Percentiles rank a stretch among this genome's conserved stretches.
phyloP scores from a whole-genome alignment of 495 filamentous ascomycete genomes.

The Hyaloscypha variabilis region DNA sequence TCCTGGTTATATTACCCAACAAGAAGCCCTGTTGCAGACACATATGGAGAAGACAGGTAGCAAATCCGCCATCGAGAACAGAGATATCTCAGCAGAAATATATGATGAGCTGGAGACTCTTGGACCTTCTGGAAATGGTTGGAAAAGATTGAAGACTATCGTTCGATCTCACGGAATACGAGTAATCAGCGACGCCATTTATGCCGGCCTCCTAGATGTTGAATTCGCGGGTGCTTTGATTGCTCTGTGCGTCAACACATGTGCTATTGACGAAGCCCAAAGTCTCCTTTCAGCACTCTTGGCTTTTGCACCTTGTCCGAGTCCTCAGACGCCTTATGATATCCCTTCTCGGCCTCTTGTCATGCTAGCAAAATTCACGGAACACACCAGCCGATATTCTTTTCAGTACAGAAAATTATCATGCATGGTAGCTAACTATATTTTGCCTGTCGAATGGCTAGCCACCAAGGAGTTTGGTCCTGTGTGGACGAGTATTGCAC shows the following conservation, averaged over 20 bases:
- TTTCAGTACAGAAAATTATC: slow-evolving; percentile 41
- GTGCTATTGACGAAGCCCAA: slow-evolving; percentile 43
- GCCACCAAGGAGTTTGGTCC: slow-evolving; percentile 41
- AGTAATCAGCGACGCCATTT: slow-evolving; percentile 58
- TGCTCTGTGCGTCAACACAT: slow-evolving; percentile 41
- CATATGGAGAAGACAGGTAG: slow-evolving; percentile 53
- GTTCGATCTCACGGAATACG: slow-evolving; percentile 69
- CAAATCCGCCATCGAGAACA: slow-evolving; percentile 39
- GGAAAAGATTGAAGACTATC: slow-evolving; percentile 65
- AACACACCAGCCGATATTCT: slow-evolving; percentile 28
- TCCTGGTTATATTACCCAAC: slow-evolving; percentile 62
- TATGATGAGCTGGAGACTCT: slow-evolving; percentile 69
- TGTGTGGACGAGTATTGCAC: slow-evolving; percentile 39
- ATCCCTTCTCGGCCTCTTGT: slow-evolving; percentile 28
- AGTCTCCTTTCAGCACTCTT: slow-evolving; percentile 39
- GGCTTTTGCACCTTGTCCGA: slow-evolving; percentile 38
- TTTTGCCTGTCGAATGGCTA: slow-evolving; percentile 47
- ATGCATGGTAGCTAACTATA: slow-evolving; percentile 34
- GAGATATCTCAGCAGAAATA: slow-evolving; percentile 49
- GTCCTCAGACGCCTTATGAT: slow-evolving; percentile 36
- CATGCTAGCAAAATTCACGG: slow-evolving; percentile 35
- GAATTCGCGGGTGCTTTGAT: slow-evolving; percentile 43
- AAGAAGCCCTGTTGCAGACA: slow-evolving; percentile 54
- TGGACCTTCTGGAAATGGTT: slow-evolving; percentile 57
- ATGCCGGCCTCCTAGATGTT: slow-evolving; percentile 46